Evolutionary conservation across 129 eudicot species (phyloP).

Genomic region (Logfia minima): DNA sequence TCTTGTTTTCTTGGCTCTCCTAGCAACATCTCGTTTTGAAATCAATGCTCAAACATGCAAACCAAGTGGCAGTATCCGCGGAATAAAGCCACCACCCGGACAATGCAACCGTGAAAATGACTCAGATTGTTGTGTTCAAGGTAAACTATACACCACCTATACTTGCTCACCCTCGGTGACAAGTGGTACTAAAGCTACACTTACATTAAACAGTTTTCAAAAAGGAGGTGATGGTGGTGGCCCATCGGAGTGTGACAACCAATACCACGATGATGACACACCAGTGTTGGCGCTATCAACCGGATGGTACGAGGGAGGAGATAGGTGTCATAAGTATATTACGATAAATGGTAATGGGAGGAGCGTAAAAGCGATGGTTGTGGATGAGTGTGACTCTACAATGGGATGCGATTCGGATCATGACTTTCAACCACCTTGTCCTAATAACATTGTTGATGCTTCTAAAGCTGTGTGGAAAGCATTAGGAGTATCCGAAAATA

Average conservation of each 20-base stretch:
- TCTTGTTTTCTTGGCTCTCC: not conserved
- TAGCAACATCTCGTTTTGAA: not conserved
- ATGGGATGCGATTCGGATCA: not conserved
- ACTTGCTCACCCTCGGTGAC: not conserved
- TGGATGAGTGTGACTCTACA: not conserved
- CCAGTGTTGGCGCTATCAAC: not conserved
- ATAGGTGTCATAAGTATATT: not conserved
- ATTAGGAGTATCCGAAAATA: not conserved
- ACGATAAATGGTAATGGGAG: not conserved
- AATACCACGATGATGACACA: not conserved
- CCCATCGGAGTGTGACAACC: conserved; percentile 1
- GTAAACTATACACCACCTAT: not conserved
- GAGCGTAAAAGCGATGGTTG: not conserved
- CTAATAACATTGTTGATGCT: not conserved
- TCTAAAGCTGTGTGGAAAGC: not conserved
- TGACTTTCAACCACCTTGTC: conserved; percentile 1
- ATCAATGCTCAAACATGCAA: not conserved
- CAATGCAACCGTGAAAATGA: not conserved
- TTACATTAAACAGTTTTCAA: not conserved
- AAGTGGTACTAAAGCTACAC: not conserved
- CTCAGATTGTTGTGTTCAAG: not conserved
- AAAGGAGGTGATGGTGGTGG: not conserved
- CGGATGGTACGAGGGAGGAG: not conserved
- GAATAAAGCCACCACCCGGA: not conserved
- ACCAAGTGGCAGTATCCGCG: not conserved